Evolutionary conservation across 116 monocot genomes (phyloP), one percentile per base, ranked within the genome.

Genomic region (Cymodocea nodosa): DNA sequence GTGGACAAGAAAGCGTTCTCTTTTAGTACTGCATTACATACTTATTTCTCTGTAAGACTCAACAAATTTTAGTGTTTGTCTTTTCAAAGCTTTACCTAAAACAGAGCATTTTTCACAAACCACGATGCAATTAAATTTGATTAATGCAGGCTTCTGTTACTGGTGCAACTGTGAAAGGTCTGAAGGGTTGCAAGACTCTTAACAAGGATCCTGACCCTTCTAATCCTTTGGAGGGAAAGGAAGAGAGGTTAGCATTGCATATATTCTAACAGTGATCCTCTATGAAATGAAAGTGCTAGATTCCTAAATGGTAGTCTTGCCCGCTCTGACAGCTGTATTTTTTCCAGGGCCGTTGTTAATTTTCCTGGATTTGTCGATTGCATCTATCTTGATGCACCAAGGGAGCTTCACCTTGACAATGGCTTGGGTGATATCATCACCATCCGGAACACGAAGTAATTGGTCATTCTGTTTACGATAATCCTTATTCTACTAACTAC

Each of bases 311-410:
- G 13, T 7, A 35, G 36, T 35, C 15, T 44, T 40, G 17, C 49
- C 10, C 20, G 50, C 40, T 64, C 64, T 53, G 53, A 60, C 18
- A 12, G 51, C 40, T 25, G 15, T 15, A 65, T 73, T 49, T 65
- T 58, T 71, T 74, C 10, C 75, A 99, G 98, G 84, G 92, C 92
- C 53, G 65, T 72, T 4, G 67, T 92, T 13, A 75, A 75, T 48
- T 99, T 92, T 81, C 98, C 98, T 66, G 98, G 92, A 71, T 99
- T 92, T 84, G 92, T 99, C 51, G 98, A 99, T 67, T 99, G 92
- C 36, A 37, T 99, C 62, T 99, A 99, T 68, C 82, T 92, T 20
- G 76, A 76, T 50, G 86, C 89, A 54, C 84, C 98, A 44, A 61
- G 72, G 9, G 84, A 84, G 61, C 71, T 99, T 13, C 62, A 56